A percentile compares a stretch with the other conserved stretches of the same genome.
These are phyloP conservation scores for Saitoella complicata DNA, from an alignment of 805 yeast genomes.

Conservation along the genomic window DNA sequence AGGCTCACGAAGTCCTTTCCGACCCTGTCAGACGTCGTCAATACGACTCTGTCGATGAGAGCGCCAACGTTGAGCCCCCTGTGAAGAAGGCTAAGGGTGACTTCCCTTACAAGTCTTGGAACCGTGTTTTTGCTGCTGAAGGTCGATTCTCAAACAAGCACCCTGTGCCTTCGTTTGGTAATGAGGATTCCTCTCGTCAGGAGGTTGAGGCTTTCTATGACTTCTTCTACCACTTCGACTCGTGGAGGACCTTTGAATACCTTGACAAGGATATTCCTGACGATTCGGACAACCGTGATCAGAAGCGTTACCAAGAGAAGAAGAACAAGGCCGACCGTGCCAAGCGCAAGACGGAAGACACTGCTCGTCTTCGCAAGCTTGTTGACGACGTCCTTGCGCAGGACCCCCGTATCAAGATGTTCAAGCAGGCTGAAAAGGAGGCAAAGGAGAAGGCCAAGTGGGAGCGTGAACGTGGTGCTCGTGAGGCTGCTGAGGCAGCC, in stretches of 20 bases:
- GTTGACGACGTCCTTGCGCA: slow-evolving; percentile 77
- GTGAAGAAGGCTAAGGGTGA: slow-evolving; percentile 28
- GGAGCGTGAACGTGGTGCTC: slow-evolving; percentile 96
- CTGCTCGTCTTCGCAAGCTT: slow-evolving; percentile 67
- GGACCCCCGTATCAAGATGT: slow-evolving; percentile 88
- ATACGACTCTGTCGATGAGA: slow-evolving; percentile 86
- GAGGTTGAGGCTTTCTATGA: slow-evolving; percentile 73
- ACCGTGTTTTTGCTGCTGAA: slow-evolving; percentile 78
- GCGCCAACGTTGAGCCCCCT: slow-evolving; percentile 75
- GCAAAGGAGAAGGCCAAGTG: slow-evolving; percentile 90
- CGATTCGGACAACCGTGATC: slow-evolving; percentile 97
- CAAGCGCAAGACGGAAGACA: slow-evolving; percentile 96
- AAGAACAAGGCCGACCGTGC: slow-evolving; percentile 92
- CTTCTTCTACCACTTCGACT: slow-evolving; percentile 87
- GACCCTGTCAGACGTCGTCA: slow-evolving; percentile 80
- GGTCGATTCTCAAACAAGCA: slow-evolving; percentile 81
- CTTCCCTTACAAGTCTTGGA: slow-evolving; percentile 66
- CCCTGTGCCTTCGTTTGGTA: slow-evolving; percentile 78
- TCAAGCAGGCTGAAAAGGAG: slow-evolving; percentile 86
- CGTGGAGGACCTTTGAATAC: slow-evolving; percentile 97
- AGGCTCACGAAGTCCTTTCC: slow-evolving; percentile 72
- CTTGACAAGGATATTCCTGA: slow-evolving; percentile 98
- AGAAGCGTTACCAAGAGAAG: slow-evolving; percentile 95
- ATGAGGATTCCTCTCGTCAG: slow-evolving; percentile 45
- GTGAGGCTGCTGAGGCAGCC: slow-evolving; percentile 90